These are phyloP conservation scores for Trametes pubescens DNA, from an alignment of 1,284 basidiomycete species.

Conservation along the genomic window DNA sequence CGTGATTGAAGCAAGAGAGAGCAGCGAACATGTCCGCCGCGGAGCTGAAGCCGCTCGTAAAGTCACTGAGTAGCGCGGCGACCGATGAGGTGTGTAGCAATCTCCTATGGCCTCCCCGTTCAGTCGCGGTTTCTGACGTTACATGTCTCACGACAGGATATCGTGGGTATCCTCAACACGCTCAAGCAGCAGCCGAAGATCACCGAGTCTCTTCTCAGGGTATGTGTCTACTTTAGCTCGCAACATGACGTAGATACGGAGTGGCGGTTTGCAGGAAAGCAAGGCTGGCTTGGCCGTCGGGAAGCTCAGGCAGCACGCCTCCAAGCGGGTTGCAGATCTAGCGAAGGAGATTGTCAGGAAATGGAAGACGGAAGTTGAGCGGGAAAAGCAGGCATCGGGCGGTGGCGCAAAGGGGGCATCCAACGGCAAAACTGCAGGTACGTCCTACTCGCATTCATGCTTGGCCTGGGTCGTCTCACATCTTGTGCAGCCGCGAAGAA, in stretches of 20 bases:
- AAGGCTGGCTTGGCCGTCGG: slow-evolving; percentile 94
- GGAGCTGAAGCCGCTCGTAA: slow-evolving; percentile 83
- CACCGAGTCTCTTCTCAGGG: slow-evolving; percentile 88
- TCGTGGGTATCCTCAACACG: slow-evolving; percentile 70
- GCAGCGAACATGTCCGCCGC: slow-evolving; percentile 40
- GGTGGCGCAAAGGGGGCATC: slow-evolving; percentile 42
- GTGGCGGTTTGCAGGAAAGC: slow-evolving; percentile 69
- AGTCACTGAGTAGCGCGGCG: slow-evolving; percentile 73
- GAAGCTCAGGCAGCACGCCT: slow-evolving; percentile 82
- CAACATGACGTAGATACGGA: slow-evolving; percentile 9
- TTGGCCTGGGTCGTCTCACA: slow-evolving; percentile 23
- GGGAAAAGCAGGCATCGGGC: slow-evolving; percentile 63
- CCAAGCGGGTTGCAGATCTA: slow-evolving; percentile 79
- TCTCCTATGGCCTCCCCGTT: slow-evolving; percentile 50
- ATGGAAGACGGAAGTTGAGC: slow-evolving; percentile 89
- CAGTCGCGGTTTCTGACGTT: slow-evolving; percentile 46
- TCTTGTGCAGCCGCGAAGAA: slow-evolving; percentile 37
- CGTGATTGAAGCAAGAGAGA: slow-evolving; percentile 10
- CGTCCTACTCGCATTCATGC: slow-evolving; percentile 12
- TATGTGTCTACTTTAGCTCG: slow-evolving; percentile 53
- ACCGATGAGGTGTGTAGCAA: slow-evolving; percentile 65
- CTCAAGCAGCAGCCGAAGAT: slow-evolving; percentile 85
- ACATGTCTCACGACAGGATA: slow-evolving; percentile 61
- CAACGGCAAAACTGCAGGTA: slow-evolving; percentile 46
- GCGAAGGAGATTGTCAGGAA: slow-evolving; percentile 95